phyloP scores from a whole-genome alignment of 1,284 basidiomycete species.

The Pyrrhoderma noxium region DNA sequence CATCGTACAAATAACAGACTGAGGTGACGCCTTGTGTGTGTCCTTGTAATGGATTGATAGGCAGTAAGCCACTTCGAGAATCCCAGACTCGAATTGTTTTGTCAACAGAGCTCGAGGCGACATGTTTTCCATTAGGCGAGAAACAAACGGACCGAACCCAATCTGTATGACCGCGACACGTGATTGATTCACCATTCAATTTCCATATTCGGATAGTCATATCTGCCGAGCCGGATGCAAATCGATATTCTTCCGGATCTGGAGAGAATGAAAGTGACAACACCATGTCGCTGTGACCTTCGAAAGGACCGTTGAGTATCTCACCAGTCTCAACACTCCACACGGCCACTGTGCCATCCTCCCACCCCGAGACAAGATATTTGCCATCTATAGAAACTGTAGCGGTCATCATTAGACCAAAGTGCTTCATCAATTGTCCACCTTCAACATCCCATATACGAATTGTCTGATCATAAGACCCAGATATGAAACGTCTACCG shows the following conservation, averaged over 20 bases:
- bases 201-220: conserved; percentile 2
- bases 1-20: neutral
- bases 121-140: neutral
- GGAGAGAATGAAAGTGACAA: neutral
- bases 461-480: conserved; percentile 87
- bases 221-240: conserved; percentile 3
- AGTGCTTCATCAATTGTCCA: neutral
- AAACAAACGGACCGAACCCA: neutral
- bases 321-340: neutral
- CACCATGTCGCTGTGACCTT: neutral
- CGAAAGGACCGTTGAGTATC: no score
- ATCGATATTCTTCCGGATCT: no score
- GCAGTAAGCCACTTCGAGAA: no score
- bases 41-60: neutral
- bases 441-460: conserved; percentile 71
- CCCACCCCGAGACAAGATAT: neutral
- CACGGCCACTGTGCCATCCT: neutral
- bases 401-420: neutral
- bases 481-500: conserved; percentile 49
- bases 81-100: neutral
- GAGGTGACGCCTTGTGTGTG: neutral
- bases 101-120: neutral
- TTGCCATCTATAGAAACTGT: neutral
- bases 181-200: neutral
- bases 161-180: neutral